Base-by-base conservation (phyloP, 768 basidiomycete genomes). In the Cubamyces lactineus region DNA sequence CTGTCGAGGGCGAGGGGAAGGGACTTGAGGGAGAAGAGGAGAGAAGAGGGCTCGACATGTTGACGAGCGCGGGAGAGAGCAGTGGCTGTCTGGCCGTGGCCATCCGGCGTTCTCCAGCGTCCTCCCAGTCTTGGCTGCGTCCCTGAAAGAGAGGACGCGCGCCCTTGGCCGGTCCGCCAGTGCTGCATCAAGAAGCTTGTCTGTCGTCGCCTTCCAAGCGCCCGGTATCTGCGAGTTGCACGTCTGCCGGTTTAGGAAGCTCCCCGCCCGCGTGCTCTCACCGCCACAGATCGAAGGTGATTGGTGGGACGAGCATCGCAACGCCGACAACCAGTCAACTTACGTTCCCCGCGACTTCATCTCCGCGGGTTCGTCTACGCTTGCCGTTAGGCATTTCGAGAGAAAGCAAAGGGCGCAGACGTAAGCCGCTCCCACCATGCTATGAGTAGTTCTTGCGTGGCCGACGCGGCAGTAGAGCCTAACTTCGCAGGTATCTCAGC, bases 171-270 rank as follows among this genome's bases (percentile, higher is more conserved):
- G 45, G 55, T 16, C 28, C 46, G 53, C 42, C 6, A 34, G 53
- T 45, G 40, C 39, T 40, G 26, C 49, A 59, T 59, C 57, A 59
- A 6, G 56, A 57, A 57, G 56, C 45, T 46, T 30, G 49, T 51
- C 57, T 52, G 41, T 59, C 42, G 57, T 39, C 40, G 12, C 16
- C 12, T 5, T 11, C 7, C 16, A 42, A 39, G 57, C 57, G 57
- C 57, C 57, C 57, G 57, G 47, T 39, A 34, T 52, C 26, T 23
- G 46, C 53, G 53, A 53, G 23, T 46, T 6, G 17, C 26, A 47
- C 11, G 30, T 46, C 45, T 19, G 38, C 55, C 55, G 34, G 21
- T 51, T 59, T 51, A 7, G 49, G 49, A 24, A 51, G n/a, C 19
- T n/a, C 6, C 39, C 47, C 57, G 45, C 57, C 16, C 39, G 21